These are phyloP conservation scores for Spergularia azorica DNA, from an alignment of 179 eudicot species.

Conservation along the genomic window DNA sequence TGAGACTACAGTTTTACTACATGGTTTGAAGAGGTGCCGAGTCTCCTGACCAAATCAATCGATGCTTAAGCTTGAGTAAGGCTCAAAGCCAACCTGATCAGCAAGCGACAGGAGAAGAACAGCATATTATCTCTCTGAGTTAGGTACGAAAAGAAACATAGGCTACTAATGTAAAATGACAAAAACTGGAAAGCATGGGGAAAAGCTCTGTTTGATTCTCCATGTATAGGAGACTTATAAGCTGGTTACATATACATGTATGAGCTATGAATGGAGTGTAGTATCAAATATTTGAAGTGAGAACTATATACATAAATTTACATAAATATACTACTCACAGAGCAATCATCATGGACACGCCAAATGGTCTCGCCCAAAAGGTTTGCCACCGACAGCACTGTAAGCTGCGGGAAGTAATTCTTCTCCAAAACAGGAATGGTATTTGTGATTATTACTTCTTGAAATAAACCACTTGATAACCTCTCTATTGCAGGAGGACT, in stretches of 20 bases:
- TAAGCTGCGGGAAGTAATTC: conserved; percentile 89
- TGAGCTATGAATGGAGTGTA: not conserved
- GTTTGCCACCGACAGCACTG: conserved; percentile 93
- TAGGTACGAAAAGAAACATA: not conserved
- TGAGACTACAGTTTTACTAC: not conserved
- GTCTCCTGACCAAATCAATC: conserved; percentile 43
- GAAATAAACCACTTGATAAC: conserved; percentile 90
- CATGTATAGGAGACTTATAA: not conserved
- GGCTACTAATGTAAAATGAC: no score
- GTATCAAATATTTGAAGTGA: conserved; percentile 1
- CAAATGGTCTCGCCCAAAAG: conserved; percentile 94
- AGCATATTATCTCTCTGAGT: conserved; percentile 1
- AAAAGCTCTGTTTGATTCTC: not conserved
- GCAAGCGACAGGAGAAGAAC: not conserved
- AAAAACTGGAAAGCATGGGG: not conserved
- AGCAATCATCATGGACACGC: conserved; percentile 94
- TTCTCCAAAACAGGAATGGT: conserved; percentile 77
- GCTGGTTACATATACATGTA: not conserved
- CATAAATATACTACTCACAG: conserved; percentile 68
- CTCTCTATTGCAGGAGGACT: conserved; percentile 98
- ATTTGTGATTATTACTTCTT: conserved; percentile 91
- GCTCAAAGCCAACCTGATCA: conserved; percentile 82
- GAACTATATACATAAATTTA: conserved; percentile 17
- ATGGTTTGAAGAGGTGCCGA: not conserved
- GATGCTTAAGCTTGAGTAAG: conserved; percentile 80